Evolutionary conservation across 768 basidiomycete species (phyloP).

Genomic region (Austroboletus eburneus): DNA sequence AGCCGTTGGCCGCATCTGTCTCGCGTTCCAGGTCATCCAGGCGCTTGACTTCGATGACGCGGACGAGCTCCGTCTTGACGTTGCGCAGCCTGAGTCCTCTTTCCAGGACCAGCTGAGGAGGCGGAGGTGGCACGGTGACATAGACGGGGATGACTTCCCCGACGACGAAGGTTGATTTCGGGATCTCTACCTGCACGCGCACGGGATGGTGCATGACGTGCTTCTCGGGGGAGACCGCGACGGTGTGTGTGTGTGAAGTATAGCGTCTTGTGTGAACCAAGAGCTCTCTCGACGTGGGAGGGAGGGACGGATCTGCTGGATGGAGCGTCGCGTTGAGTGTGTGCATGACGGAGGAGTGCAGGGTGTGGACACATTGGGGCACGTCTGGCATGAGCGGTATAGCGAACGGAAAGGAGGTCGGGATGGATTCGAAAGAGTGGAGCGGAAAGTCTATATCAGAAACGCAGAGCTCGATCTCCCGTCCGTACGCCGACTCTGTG

Average conservation of each 20-base stretch:
- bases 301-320: slow-evolving; percentile 37
- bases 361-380: slow-evolving; percentile 77
- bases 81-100: slow-evolving; percentile 75
- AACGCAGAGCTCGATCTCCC: slow-evolving; percentile 61
- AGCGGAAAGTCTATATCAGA: slow-evolving; percentile 47
- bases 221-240: slow-evolving; percentile 59
- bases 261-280: slow-evolving; percentile 73
- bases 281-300: slow-evolving; percentile 50
- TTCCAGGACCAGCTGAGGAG: slow-evolving; percentile 60
- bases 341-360: slow-evolving; percentile 69
- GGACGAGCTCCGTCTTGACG: slow-evolving; percentile 73
- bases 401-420: slow-evolving; percentile 72
- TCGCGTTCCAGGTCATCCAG: slow-evolving; percentile 34
- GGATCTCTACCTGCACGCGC: slow-evolving; percentile 63
- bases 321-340: slow-evolving; percentile 64
- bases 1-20: slow-evolving; percentile 12
- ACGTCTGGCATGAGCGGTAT: slow-evolving; percentile 76
- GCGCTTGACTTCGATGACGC: slow-evolving; percentile 54
- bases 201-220: slow-evolving; percentile 59
- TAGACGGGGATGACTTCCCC: slow-evolving; percentile 78
- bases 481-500: slow-evolving; percentile 57
- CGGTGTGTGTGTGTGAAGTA: slow-evolving; percentile 54
- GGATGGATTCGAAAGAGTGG: slow-evolving; percentile 38
- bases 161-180: slow-evolving; percentile 64
- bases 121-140: slow-evolving; percentile 74